Percentiles rank a stretch among this genome's conserved stretches.
phyloP scores from a whole-genome alignment of 257 asterid genomes.

The Linderniella brevidens region DNA sequence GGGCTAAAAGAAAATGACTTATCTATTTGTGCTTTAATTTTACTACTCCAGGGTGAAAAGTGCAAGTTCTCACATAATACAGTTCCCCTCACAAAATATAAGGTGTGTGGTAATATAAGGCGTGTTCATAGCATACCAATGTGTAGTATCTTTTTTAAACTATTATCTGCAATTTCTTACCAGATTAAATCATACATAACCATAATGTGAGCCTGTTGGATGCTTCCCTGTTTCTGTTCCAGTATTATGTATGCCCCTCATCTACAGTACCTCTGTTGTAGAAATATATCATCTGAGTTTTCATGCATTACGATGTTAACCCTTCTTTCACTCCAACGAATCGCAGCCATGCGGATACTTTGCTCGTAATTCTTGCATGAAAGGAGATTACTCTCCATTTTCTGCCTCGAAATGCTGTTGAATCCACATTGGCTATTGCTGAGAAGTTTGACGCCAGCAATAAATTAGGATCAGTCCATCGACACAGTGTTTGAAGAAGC shows the following conservation, averaged over 20 bases:
- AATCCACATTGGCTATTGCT: conserved; percentile 60
- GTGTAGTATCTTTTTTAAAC: too few relatives aligned
- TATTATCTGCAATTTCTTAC: too few relatives aligned
- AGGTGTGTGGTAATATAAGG: too few relatives aligned
- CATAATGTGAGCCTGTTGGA: too few relatives aligned
- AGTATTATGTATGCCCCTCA: not conserved
- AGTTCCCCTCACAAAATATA: conserved; percentile 68
- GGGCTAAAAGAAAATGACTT: conserved; percentile 4
- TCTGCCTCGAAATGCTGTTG: conserved; percentile 44
- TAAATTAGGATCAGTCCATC: conserved; percentile 15
- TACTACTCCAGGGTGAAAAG: conserved; percentile 53
- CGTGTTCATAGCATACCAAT: not conserved
- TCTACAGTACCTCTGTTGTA: not conserved
- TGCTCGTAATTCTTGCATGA: conserved; percentile 88
- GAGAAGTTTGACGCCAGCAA: conserved; percentile 48
- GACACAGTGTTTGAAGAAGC: not conserved
- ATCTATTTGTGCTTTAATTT: conserved; percentile 6
- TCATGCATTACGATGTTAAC: too few relatives aligned
- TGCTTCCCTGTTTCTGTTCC: too few relatives aligned
- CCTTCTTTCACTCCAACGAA: not conserved
- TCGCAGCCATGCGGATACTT: conserved; percentile 84
- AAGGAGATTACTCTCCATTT: conserved; percentile 83
- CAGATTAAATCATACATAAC: too few relatives aligned
- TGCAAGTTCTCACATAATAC: conserved; percentile 93
- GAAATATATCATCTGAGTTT: too few relatives aligned